Evolutionary conservation across 1,284 basidiomycete genomes (phyloP), one percentile per base, ranked within the genome.

Genomic region (Rhodotorula sp.): DNA sequence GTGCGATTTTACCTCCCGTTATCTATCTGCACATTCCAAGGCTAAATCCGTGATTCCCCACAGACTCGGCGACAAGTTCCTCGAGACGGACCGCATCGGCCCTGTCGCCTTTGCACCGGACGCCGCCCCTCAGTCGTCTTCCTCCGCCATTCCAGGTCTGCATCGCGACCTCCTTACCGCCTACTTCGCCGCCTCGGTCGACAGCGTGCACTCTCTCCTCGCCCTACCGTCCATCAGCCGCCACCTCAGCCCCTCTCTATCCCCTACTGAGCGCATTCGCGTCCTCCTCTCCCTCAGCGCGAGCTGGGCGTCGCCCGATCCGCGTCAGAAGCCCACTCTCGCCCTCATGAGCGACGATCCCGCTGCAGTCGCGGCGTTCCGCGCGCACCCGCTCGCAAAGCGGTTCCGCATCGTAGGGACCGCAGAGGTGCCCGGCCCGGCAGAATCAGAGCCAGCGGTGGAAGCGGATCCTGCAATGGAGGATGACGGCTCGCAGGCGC

Each of bases 61-160:
- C 61, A 77, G 76, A 4, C 69, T 77, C 27, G 77, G 77, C 63
- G 77, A 78, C 73, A 78, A 78, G 59, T 72, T 67, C 53, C 62
- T 66, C 60, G 77, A 78, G 54, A 25, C 62, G 17, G 65, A 60
- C 39, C 57, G 56, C 19, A 73, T 76, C 62, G 69, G 67, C 7
- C 67, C 73, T n/a, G 41, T 62, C 29, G 55, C 62, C 19, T 62
- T 27, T 27, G 34, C 46, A 1, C 46, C 51, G 2, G 34, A 60
- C 17, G 7, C 55, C 51, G 21, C 48, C 27, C 2, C 59, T 13
- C 2, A 36, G 0, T 17, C 15, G 48, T 44, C 36, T 36, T 1
- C 36, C 9, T 3, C n/a, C 37, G 10, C 50, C 56, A 6, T 39
- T n/a, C 65, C 68, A 4, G 74, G 74, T 13, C 67, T 75, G 2